Conservation (phyloP, 2,329 filamentous ascomycete genomes). For the Diaporthe longicolla region DNA sequence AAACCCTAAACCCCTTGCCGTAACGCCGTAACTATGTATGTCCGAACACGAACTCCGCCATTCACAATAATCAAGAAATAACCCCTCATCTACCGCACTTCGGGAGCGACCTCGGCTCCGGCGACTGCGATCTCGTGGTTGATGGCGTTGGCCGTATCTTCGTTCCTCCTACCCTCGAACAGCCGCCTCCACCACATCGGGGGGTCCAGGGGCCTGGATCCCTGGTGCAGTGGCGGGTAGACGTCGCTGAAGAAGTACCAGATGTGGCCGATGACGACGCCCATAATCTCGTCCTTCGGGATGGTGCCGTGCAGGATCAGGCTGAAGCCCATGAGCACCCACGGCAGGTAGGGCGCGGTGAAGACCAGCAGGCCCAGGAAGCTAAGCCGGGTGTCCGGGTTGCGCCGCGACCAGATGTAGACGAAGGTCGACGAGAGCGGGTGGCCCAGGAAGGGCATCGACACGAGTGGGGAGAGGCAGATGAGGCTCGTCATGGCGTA, state of each 20-base stretch:
- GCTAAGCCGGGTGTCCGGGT: constrained; percentile 91
- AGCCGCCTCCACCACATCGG: constrained; percentile 90
- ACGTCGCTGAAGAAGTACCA: constrained; percentile 99
- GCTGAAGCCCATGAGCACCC: constrained; percentile 95
- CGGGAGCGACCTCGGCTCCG: constrained; percentile 57
- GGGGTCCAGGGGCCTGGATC: constrained; percentile 88
- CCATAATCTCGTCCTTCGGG: constrained; percentile 96
- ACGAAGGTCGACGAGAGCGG: constrained; percentile 93
- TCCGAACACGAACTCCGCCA: neutral
- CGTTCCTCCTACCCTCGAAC: constrained; percentile 74
- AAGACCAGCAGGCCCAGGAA: constrained; percentile 92
- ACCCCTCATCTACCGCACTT: constrained; percentile 49
- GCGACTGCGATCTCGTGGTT: constrained; percentile 76
- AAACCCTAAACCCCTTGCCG: constrained; percentile 1
- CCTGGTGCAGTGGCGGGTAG: constrained; percentile 90
- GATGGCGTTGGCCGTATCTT: constrained; percentile 66
- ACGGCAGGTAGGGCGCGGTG: constrained; percentile 93
- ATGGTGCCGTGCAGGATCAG: constrained; percentile 90
- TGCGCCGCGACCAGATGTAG: constrained; percentile 97
- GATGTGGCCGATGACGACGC: constrained; percentile 92
- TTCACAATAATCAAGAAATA: neutral
- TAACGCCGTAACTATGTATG: constrained; percentile 38
- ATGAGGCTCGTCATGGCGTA: constrained; percentile 88
- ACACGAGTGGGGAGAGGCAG: constrained; percentile 85
- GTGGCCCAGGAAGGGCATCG: constrained; percentile 94